phyloP scores from a whole-genome alignment of 495 filamentous ascomycete genomes.

The Amorphotheca resinae region DNA sequence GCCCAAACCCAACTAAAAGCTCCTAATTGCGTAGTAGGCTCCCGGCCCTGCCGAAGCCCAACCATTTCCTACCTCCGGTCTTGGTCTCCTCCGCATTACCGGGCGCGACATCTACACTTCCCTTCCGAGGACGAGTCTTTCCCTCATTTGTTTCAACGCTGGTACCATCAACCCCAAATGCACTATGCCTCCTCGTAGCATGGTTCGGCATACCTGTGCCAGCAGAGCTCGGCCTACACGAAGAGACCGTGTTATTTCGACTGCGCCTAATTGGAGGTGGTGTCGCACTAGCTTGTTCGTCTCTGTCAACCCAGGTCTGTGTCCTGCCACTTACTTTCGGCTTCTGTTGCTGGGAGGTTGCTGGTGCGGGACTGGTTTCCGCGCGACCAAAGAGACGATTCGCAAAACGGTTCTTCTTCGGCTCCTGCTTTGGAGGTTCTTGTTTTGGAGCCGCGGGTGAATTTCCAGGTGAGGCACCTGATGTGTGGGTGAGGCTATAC shows the following conservation, averaged over 20 bases:
- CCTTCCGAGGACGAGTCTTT: background rate
- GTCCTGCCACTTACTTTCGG: background rate
- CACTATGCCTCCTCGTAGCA: background rate
- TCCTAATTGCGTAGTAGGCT: background rate
- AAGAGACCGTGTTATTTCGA: background rate
- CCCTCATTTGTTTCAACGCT: background rate
- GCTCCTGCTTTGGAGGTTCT: background rate
- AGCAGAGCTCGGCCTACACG: constrained; percentile 11
- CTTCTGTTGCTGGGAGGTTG: background rate
- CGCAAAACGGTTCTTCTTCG: background rate
- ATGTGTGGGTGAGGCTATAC: background rate
- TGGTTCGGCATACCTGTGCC: background rate
- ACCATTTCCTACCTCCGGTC: constrained; percentile 10
- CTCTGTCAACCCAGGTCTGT: constrained; percentile 4
- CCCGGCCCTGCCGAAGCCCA: constrained; percentile 5
- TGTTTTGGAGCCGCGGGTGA: background rate
- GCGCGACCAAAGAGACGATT: background rate
- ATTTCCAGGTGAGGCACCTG: background rate
- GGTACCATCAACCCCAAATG: background rate
- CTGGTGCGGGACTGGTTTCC: background rate
- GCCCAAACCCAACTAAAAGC: too few species aligned
- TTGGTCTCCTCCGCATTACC: background rate
- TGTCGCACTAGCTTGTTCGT: constrained; percentile 9
- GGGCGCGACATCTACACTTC: constrained; percentile 1
- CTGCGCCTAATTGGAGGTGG: constrained; percentile 17